Conservation (phyloP, 345 rosid genomes). For the Cardiospermum halicacabum region DNA sequence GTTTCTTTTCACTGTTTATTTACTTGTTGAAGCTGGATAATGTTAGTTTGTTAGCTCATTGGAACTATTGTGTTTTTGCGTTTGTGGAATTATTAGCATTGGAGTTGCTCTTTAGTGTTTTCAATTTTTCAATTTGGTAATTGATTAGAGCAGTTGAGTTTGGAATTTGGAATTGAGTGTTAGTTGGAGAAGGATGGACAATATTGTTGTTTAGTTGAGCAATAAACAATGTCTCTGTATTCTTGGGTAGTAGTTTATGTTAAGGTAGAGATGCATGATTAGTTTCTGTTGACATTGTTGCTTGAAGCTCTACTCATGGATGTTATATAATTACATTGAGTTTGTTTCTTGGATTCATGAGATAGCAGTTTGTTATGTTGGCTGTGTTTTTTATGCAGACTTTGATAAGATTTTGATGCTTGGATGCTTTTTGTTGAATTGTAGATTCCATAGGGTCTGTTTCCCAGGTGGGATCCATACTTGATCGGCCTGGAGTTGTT, state of each 20-base stretch:
- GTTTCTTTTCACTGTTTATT: neutral
- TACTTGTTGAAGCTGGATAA: neutral
- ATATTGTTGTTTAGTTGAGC: too few species aligned
- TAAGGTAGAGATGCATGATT: neutral
- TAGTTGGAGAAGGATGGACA: too few species aligned
- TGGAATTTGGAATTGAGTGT: too few species aligned
- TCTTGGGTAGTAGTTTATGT: neutral
- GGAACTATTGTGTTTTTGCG: neutral
- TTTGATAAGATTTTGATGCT: neutral
- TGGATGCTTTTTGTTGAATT: conserved; percentile 7
- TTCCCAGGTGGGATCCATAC: conserved; percentile 14
- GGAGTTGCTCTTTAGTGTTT: too few species aligned
- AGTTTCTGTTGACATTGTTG: neutral
- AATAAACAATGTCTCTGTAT: too few species aligned
- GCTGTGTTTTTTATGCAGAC: neutral
- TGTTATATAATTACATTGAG: neutral
- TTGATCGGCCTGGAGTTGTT: conserved; percentile 26
- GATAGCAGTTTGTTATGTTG: neutral
- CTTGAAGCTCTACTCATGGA: neutral
- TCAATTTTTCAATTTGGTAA: too few species aligned
- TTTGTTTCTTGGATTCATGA: neutral
- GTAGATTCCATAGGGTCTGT: conserved; percentile 38
- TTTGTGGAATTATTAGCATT: neutral
- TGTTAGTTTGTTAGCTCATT: neutral
- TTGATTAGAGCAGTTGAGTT: too few species aligned